Evolutionary conservation across 2,329 filamentous ascomycete species (phyloP), one percentile per base, ranked within the genome.

Genomic region (Zymoseptoria ardabiliae): DNA sequence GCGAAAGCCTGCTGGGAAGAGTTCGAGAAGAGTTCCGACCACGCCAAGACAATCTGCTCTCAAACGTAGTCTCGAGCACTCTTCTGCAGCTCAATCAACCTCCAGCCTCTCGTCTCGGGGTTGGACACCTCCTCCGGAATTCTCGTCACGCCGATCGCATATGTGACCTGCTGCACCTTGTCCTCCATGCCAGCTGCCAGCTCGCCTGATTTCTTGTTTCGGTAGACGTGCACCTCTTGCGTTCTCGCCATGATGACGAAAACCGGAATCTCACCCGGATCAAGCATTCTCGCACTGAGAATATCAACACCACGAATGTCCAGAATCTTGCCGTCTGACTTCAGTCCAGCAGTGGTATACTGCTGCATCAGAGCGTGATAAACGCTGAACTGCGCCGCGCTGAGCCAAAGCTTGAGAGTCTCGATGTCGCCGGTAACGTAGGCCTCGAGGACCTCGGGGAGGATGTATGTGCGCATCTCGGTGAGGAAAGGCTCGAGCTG

Each of bases 71-170:
- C 94, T 71, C 94, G 85, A 58, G 90, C 93, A 75, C 91, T 95
- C 86, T 99, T 99, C 77, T 99, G 94, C 80, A 99, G 85, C 79
- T 99, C 94, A 72, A 99, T 97, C 75, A 99, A 80, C 70, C 93
- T 87, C 94, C 94, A 99, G 30, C 94, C 94, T 71, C 92, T 84
- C 10, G 94, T 99, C 79, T 99, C 94, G 1, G 91, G 90, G 75
- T 99, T 97, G 80, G 87, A 93, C 67, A 97, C 93, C 68, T 99
- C 94, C 73, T 99, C 94, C 2, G 94, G 87, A 61, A 96, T 86
- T 65, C 94, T 83, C 3, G 94, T 99, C 61, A 99, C 89, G 69
- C 94, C 94, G 68, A 99, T 97, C 64, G 93, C 94, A 72, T 99
- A 99, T 2, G 94, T 97, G 66, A 99, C 94, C 67, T 96, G 86